A percentile compares a stretch with the other conserved stretches of the same genome.
Evolutionary conservation across 352 stramenopile genomes (phyloP).

Genomic region (Phytophthora ramorum): DNA sequence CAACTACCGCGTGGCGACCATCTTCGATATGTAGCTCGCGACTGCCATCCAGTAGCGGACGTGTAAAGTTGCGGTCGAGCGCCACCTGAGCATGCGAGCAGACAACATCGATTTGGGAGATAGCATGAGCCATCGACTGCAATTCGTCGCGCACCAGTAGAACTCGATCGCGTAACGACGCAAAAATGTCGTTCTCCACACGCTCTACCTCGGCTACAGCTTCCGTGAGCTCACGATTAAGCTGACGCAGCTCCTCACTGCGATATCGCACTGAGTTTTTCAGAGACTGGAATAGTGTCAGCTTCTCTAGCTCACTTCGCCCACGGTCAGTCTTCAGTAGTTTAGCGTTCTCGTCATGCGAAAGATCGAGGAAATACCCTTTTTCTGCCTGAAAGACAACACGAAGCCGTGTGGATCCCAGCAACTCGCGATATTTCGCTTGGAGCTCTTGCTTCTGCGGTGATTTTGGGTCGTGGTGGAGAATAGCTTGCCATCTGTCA

Average conservation of each 20-base stretch:
- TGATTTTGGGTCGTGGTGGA: constrained; percentile 51
- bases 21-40: constrained; percentile 71
- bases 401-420: constrained; percentile 63
- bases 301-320: constrained; percentile 37
- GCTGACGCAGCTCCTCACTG: constrained; percentile 62
- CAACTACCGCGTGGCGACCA: constrained; percentile 72
- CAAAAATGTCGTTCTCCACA: constrained; percentile 69
- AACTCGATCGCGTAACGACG: constrained; percentile 41
- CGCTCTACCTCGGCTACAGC: constrained; percentile 58
- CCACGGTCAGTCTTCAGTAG: constrained; percentile 37
- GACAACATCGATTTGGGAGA: constrained; percentile 68
- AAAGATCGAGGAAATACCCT: constrained; percentile 72
- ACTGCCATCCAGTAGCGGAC: constrained; percentile 59
- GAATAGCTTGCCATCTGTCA: constrained; percentile 64
- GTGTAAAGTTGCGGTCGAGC: constrained; percentile 67
- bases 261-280: constrained; percentile 78
- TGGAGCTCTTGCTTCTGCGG: constrained; percentile 56
- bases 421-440: constrained; percentile 60
- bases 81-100: constrained; percentile 74
- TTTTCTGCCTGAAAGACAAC: constrained; percentile 70
- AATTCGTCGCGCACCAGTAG: constrained; percentile 41
- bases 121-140: constrained; percentile 55
- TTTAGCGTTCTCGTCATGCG: constrained; percentile 64
- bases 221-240: constrained; percentile 70
- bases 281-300: constrained; percentile 67